Evolutionary conservation across 2,329 filamentous ascomycete genomes (phyloP), one percentile per base, ranked within the genome.

Genomic region (Teratosphaeria viscida): DNA sequence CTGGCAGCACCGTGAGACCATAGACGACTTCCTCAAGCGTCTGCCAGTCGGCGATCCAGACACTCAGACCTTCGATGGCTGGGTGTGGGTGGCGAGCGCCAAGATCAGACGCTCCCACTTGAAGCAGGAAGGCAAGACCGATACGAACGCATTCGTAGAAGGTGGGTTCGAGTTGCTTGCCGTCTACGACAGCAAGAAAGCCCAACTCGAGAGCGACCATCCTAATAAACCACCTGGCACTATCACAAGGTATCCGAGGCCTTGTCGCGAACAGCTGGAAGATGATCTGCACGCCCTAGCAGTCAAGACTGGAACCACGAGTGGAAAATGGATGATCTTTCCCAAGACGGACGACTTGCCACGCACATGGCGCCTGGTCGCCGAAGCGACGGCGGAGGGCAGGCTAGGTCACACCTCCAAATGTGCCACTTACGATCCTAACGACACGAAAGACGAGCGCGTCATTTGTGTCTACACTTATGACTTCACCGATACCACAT

Each of bases 261-360:
- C 75, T 10, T 69, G 79, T 37, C 72, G 76, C 11, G 71, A 76
- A 12, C 66, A 69, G 19, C 70, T 83, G 6, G 77, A 82, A 64
- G 65, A 73, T 10, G 79, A 84, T 49, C 81, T 95, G 23, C 75
- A 85, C 16, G 74, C 78, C 19, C 72, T 88, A 23, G 89, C 89
- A 0, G 77, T 80, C 10, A 75, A 80, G 19, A 79, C 78, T 14
- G 78, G 79, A 27, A 79, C 89, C 12, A 78, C 82, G 0, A 77
- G 78, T 49, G 89, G 89, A 57, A 94, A 92, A 79, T 92, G 89
- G 89, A 87, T 92, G 85, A 70, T 92, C 1, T 91, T 90, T 64
- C 82, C 81, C 12, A 67, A 74, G 0, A 69, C 76, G 0, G 69
- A 74, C 7, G 76, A 83, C 34, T 80, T 90, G 16, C 79, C 87